phyloP scores from a whole-genome alignment of 2,329 filamentous ascomycete genomes.

The Coniochaeta ligniaria region DNA sequence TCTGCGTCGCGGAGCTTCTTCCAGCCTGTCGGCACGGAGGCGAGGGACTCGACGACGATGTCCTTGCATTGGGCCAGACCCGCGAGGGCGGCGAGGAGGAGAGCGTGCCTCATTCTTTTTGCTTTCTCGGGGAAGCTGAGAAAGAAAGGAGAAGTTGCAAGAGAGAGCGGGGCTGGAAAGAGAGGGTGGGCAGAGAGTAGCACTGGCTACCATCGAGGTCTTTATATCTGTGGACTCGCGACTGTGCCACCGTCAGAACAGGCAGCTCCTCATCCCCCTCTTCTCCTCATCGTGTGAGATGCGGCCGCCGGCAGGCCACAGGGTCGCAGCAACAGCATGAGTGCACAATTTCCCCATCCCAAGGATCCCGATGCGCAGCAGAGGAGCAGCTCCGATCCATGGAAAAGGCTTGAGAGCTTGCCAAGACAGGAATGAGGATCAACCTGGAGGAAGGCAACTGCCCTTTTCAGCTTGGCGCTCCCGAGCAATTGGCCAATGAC shows the following conservation, averaged over 20 bases:
- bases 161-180: background rate
- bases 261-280: background rate
- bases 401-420: background rate
- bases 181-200: background rate
- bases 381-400: background rate
- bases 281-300: background rate
- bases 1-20: conserved; percentile 7
- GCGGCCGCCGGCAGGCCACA: background rate
- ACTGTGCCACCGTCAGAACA: background rate
- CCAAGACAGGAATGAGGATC: conserved; percentile 1
- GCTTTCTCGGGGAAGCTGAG: background rate
- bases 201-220: background rate
- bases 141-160: background rate
- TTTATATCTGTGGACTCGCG: background rate
- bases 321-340: background rate
- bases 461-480: background rate
- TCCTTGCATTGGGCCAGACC: conserved; percentile 7
- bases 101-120: background rate
- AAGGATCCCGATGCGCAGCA: background rate
- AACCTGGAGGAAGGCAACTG: background rate
- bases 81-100: background rate
- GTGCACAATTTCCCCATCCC: background rate
- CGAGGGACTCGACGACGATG: conserved; percentile 11
- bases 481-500: background rate
- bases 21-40: conserved; percentile 9